phyloP scores from a whole-genome alignment of 1,139 yeast species.

The Candida sp. region DNA sequence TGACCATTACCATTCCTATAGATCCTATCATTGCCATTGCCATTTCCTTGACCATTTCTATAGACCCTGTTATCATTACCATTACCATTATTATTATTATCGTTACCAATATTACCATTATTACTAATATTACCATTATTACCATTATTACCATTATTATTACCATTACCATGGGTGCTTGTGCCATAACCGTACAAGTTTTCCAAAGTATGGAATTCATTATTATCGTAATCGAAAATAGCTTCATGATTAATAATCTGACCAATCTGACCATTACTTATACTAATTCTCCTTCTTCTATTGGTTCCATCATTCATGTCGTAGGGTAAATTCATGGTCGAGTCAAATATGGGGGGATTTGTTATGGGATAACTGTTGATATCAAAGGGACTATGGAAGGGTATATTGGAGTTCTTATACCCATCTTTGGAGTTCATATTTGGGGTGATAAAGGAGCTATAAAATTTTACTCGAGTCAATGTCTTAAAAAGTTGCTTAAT shows the following conservation, averaged over 20 bases:
- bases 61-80: too few species aligned
- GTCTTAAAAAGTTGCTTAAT: background rate
- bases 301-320: slow-evolving; percentile 37
- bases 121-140: background rate
- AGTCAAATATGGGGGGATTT: slow-evolving; percentile 63
- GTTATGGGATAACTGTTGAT: slow-evolving; percentile 55
- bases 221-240: slow-evolving; percentile 24
- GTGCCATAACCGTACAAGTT: slow-evolving; percentile 4
- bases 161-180: background rate
- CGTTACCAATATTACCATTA: too few species aligned
- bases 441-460: too few species aligned
- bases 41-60: background rate
- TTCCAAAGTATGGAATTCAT: slow-evolving; percentile 9
- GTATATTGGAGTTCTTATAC: slow-evolving; percentile 2
- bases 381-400: slow-evolving; percentile 36
- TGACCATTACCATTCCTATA: background rate
- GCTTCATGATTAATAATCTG: slow-evolving; percentile 55
- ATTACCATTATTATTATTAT: background rate
- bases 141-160: too few species aligned
- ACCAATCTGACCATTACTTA: slow-evolving; percentile 78
- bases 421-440: background rate
- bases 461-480: too few species aligned
- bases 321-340: slow-evolving; percentile 43
- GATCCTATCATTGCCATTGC: background rate
- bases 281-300: slow-evolving; percentile 63